Conservation (phyloP, 441 rosid genomes). For the Pelargonium cotyledonis region DNA sequence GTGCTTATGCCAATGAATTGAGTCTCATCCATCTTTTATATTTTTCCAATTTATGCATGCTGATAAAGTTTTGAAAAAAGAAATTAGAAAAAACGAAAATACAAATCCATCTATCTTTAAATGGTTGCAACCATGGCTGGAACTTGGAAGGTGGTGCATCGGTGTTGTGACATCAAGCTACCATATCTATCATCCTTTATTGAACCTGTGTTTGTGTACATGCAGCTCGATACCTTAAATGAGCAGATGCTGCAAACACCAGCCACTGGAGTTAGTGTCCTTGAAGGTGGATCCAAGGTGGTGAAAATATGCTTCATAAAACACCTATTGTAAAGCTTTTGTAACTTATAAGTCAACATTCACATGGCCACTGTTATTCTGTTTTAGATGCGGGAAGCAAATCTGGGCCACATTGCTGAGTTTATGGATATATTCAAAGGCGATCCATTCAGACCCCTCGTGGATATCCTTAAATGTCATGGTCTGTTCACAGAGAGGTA, state of each 20-base stretch:
- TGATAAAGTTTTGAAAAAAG: not conserved
- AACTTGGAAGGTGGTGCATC: not conserved
- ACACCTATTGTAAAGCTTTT: slow-evolving; percentile 9
- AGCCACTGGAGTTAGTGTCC: slow-evolving; percentile 22
- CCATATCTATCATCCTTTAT: not conserved
- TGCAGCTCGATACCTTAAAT: slow-evolving; percentile 76
- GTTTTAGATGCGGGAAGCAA: slow-evolving; percentile 32
- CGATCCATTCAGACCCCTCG: slow-evolving; percentile 55
- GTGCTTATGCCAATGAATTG: not conserved
- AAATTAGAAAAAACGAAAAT: not conserved
- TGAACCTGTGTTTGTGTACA: not conserved
- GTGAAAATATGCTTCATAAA: slow-evolving; percentile 11
- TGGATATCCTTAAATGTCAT: slow-evolving; percentile 41
- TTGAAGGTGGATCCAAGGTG: slow-evolving; percentile 30
- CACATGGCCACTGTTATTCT: slow-evolving; percentile 18
- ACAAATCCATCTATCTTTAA: not conserved
- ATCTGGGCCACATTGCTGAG: slow-evolving; percentile 26
- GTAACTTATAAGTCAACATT: slow-evolving; percentile 21
- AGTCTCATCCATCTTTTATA: slow-evolving; percentile 7
- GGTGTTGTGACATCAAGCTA: slow-evolving; percentile 11
- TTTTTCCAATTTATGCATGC: slow-evolving; percentile 8
- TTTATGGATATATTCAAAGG: slow-evolving; percentile 28
- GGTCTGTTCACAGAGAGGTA: slow-evolving; percentile 67
- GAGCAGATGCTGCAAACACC: slow-evolving; percentile 50
- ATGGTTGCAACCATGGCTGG: slow-evolving; percentile 4